Evolutionary conservation across 495 filamentous ascomycete species (phyloP).

Genomic region (Podospora pseudocomata): DNA sequence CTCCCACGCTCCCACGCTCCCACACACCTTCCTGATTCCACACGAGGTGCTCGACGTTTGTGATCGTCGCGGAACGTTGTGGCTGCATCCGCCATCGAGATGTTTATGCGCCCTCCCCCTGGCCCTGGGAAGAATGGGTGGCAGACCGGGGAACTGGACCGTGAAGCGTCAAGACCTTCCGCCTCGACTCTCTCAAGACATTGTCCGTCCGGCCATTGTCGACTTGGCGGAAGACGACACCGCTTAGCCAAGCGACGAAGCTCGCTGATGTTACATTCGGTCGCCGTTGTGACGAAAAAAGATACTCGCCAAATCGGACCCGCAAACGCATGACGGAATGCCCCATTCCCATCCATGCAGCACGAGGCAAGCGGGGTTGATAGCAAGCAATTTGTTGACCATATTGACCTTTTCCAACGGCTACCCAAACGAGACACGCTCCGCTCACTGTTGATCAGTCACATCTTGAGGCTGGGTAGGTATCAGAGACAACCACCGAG

Average conservation of each 20-base stretch:
- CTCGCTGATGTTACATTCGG: conserved; percentile 7
- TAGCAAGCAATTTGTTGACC: neutral
- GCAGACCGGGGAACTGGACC: conserved; percentile 7
- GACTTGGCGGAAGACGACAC: conserved; percentile 6
- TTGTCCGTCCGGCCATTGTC: neutral
- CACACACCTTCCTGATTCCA: neutral
- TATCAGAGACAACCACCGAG: neutral
- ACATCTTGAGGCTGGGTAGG: neutral
- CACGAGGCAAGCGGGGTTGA: neutral
- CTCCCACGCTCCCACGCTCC: neutral
- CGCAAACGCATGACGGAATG: neutral
- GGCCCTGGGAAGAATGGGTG: neutral
- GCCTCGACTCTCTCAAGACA: neutral
- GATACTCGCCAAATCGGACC: neutral
- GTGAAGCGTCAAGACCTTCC: neutral
- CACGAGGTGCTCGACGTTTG: conserved; percentile 10
- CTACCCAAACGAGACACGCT: neutral
- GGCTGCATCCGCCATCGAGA: neutral
- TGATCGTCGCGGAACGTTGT: neutral
- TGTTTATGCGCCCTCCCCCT: neutral
- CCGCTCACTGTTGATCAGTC: neutral
- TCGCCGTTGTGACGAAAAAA: conserved; percentile 9
- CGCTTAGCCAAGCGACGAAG: conserved; percentile 2
- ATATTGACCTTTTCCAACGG: neutral
- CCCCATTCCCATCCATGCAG: conserved; percentile 1